phyloP scores from a whole-genome alignment of 345 rosid genomes.

The Murraya paniculata region DNA sequence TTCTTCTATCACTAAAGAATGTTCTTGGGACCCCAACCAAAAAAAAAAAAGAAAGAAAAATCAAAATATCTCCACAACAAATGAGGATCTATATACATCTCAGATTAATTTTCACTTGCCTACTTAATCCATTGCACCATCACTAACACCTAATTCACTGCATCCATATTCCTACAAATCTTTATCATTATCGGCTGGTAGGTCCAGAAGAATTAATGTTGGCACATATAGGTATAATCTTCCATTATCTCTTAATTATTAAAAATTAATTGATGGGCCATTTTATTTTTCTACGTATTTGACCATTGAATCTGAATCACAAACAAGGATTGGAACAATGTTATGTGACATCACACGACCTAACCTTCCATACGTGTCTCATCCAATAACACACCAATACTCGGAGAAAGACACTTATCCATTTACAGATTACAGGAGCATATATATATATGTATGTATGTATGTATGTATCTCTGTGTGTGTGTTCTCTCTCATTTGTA shows the following conservation, averaged over 20 bases:
- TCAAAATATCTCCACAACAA: too few species aligned
- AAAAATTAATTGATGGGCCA: not conserved
- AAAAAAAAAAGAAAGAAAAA: too few species aligned
- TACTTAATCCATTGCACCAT: not conserved
- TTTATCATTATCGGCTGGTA: not conserved
- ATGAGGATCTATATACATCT: not conserved
- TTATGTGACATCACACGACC: not conserved
- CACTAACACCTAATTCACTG: not conserved
- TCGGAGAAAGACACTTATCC: not conserved
- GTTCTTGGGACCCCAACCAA: too few species aligned
- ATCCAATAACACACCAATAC: not conserved
- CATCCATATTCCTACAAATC: not conserved
- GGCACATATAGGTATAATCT: not conserved
- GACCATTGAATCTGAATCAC: not conserved
- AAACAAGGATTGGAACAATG: not conserved
- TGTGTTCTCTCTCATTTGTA: not conserved
- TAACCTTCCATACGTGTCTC: conserved; percentile 5
- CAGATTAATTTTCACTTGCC: not conserved
- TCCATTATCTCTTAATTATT: not conserved
- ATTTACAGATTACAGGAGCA: not conserved
- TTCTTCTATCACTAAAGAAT: too few species aligned
- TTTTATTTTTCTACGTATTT: not conserved
- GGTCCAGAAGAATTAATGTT: not conserved
- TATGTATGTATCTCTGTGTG: not conserved
- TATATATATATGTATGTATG: too few species aligned